phyloP scores from a whole-genome alignment of 1,284 basidiomycete genomes.

The Gymnopus androsaceus region DNA sequence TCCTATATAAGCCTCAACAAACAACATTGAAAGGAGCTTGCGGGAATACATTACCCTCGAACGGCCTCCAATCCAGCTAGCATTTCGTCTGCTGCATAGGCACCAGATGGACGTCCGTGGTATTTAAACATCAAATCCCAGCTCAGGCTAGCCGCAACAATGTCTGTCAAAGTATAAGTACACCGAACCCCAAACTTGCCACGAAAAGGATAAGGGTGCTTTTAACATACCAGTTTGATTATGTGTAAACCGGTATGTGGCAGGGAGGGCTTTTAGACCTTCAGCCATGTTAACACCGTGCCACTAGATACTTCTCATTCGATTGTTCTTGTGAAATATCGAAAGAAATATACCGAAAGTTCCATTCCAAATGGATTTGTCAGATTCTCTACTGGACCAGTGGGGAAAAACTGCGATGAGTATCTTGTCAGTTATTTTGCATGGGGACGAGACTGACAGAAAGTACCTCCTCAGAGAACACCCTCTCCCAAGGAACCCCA shows the following conservation, averaged over 20 bases:
- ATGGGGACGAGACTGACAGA: not conserved
- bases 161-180: slow-evolving; percentile 26
- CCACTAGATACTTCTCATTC: slow-evolving; percentile 23
- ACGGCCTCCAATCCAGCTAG: slow-evolving; percentile 41
- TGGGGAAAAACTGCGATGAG: slow-evolving; percentile 16
- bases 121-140: slow-evolving; percentile 48
- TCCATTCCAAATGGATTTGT: slow-evolving; percentile 38
- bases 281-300: slow-evolving; percentile 48
- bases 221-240: slow-evolving; percentile 37
- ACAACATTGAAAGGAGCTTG: not conserved
- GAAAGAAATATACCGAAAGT: slow-evolving; percentile 5
- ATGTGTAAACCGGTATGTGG: slow-evolving; percentile 44
- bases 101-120: slow-evolving; percentile 46
- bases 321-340: too few species aligned
- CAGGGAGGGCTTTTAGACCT: slow-evolving; percentile 44
- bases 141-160: slow-evolving; percentile 37
- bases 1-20: slow-evolving; percentile 25
- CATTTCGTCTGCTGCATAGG: slow-evolving; percentile 47
- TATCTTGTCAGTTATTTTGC: not conserved
- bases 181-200: not conserved
- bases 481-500: slow-evolving; percentile 52
- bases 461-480: slow-evolving; percentile 36
- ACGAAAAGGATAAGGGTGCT: not conserved
- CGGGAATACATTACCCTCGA: slow-evolving; percentile 35
- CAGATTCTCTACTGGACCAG: slow-evolving; percentile 19